Conservation (phyloP, 257 asterid genomes). For the Nicotiana attenuata region DNA sequence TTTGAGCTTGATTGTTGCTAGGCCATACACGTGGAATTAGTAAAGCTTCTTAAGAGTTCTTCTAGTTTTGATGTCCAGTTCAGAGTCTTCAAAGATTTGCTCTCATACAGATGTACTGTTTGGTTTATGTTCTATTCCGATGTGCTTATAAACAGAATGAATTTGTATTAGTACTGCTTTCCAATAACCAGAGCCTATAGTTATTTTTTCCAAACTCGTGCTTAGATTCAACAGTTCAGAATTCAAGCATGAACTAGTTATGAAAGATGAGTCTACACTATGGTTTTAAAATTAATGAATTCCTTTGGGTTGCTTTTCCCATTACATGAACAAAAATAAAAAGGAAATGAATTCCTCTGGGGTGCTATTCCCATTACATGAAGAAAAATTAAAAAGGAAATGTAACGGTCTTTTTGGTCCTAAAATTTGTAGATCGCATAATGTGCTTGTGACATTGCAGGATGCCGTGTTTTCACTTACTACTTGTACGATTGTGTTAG, state of each 20-base stretch:
- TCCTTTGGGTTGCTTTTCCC: background rate
- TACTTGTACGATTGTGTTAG: background rate
- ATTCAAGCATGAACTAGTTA: background rate
- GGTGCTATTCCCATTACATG: background rate
- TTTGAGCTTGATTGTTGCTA: background rate
- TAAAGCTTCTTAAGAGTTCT: slow-evolving; percentile 1
- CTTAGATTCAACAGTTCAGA: background rate
- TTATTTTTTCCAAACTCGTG: background rate
- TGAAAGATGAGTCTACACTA: background rate
- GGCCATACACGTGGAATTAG: background rate
- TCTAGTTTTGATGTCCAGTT: background rate
- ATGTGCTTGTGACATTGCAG: background rate
- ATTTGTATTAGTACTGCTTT: background rate
- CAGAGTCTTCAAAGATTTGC: background rate
- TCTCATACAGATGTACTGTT: background rate
- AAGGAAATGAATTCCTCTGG: background rate
- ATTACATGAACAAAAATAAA: background rate
- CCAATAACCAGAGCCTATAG: background rate
- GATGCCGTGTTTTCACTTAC: background rate
- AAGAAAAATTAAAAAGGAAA: background rate
- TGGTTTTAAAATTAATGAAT: background rate
- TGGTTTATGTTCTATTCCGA: background rate
- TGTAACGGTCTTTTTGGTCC: background rate
- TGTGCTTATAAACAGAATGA: background rate
- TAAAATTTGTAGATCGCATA: background rate